Base-by-base conservation (phyloP, 805 yeast species). In the Candida qinlingensis region DNA sequence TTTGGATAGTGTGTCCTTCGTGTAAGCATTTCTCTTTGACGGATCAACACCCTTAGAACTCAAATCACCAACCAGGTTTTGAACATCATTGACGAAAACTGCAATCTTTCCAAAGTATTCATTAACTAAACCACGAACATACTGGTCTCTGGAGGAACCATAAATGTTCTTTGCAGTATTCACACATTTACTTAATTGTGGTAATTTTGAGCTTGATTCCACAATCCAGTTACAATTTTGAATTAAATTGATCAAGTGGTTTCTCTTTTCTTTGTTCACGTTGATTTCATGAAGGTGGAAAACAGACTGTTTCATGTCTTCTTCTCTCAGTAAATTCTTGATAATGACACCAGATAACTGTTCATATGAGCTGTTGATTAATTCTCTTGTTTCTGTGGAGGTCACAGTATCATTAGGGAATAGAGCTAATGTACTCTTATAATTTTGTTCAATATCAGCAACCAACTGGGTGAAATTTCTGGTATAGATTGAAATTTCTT, bases 41-140 rank as follows among this genome's bases (percentile, higher is more conserved):
- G 80, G 81, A 50, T 74, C 74, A 19, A 73, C 66, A 4, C 50
- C 45, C 36, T 59, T 54, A 7, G 58, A 49, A 28, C 40, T 50
- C 6, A 63, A 52, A 3, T 69, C 70, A 40, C 68, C 65, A 10
- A 72, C 62, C 10, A 81, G 62, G 2, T 76, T 73, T 49, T 83
- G 85, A 39, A 82, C 78, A 35, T 83, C 87, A 38, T 74, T 73
- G 2, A 89, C 77, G 61, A 87, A 84, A 29, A 78, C 80, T 12
- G 79, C 68, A 44, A 90, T 58, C 58, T 84, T 85, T 0, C 94
- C 92, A 58, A 89, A 72, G 27, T 80, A 72, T 41, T 81, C 72
- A 47, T 69, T 65, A 39, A 81, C 61, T 12, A 83, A 64, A n/a
- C 56, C 57, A n/a, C 61, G 62, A 10, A 81, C 73, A 62, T 80